Percentiles rank a stretch among this genome's conserved stretches.
These are phyloP conservation scores for Tolypocladium inflatum DNA, from an alignment of 2,329 filamentous ascomycete species.

Conservation along the genomic window DNA sequence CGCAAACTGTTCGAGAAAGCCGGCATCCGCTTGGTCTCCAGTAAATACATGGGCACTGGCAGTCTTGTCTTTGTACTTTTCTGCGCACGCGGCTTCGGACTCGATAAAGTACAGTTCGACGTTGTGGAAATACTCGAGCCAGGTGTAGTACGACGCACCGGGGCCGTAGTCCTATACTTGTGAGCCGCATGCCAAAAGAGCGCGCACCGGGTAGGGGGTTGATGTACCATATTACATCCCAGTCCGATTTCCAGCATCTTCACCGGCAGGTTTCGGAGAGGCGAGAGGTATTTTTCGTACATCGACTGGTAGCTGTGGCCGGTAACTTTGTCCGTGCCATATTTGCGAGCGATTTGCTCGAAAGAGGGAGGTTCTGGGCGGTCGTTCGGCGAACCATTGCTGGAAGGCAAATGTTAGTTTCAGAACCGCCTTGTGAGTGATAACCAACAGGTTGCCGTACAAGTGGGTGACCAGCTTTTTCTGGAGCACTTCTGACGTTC, in stretches of 20 bases:
- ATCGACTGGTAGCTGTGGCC: slow-evolving; percentile 27
- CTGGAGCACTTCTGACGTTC: background rate
- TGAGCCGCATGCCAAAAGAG: background rate
- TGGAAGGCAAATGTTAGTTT: no score
- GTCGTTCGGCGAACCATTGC: background rate
- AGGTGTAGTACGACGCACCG: slow-evolving; percentile 28
- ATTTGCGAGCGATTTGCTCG: slow-evolving; percentile 18
- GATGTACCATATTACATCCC: slow-evolving; percentile 25
- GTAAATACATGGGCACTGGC: slow-evolving; percentile 26
- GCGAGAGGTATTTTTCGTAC: slow-evolving; percentile 28
- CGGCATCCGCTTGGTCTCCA: slow-evolving; percentile 27
- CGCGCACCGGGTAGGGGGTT: background rate
- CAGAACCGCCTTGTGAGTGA: no score
- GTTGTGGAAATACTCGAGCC: slow-evolving; percentile 27
- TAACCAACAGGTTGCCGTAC: background rate
- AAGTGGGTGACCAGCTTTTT: slow-evolving; percentile 1
- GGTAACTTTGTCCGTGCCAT: slow-evolving; percentile 30
- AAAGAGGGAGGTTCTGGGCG: slow-evolving; percentile 2
- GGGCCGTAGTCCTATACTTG: slow-evolving; percentile 20
- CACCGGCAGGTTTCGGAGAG: slow-evolving; percentile 18
- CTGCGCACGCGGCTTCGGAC: slow-evolving; percentile 24
- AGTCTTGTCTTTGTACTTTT: slow-evolving; percentile 23
- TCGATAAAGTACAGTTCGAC: slow-evolving; percentile 33
- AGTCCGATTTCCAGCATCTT: slow-evolving; percentile 33
- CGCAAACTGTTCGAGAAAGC: slow-evolving; percentile 25